A percentile compares a stretch with the other conserved stretches of the same genome.
These are phyloP conservation scores for Olyra latifolia DNA, from an alignment of 176 grass and related monocot genomes.

Conservation along the genomic window DNA sequence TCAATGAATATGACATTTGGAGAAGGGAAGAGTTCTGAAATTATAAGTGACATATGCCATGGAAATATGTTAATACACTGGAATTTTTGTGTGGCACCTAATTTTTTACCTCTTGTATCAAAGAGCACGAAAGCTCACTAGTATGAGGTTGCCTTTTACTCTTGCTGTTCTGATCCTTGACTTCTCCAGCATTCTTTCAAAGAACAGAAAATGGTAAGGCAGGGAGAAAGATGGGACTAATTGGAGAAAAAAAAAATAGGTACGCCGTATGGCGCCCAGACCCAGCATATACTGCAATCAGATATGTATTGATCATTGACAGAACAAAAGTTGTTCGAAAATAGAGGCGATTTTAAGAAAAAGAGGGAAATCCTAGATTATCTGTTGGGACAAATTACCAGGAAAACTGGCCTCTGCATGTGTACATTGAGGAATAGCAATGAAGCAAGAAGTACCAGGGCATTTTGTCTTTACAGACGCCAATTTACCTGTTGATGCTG, in stretches of 20 bases:
- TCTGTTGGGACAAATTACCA: background rate
- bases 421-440: background rate
- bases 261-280: background rate
- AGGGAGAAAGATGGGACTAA: background rate
- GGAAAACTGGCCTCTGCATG: background rate
- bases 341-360: background rate
- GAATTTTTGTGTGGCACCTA: background rate
- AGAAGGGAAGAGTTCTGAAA: background rate
- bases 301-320: background rate
- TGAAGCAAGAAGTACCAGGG: background rate
- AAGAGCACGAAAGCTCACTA: conserved; percentile 42
- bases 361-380: background rate
- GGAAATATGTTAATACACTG: background rate
- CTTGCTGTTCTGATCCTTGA: conserved; percentile 33
- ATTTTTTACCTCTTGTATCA: conserved; percentile 72
- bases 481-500: conserved; percentile 45
- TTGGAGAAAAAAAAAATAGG: background rate
- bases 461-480: background rate
- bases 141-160: conserved; percentile 20
- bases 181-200: conserved; percentile 50
- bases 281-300: background rate
- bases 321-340: background rate
- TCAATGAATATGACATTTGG: conserved; percentile 1
- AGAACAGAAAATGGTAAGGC: conserved; percentile 29
- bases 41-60: background rate